Base-by-base conservation (phyloP, 2,329 filamentous ascomycete species). In the Botrytis fragariae region DNA sequence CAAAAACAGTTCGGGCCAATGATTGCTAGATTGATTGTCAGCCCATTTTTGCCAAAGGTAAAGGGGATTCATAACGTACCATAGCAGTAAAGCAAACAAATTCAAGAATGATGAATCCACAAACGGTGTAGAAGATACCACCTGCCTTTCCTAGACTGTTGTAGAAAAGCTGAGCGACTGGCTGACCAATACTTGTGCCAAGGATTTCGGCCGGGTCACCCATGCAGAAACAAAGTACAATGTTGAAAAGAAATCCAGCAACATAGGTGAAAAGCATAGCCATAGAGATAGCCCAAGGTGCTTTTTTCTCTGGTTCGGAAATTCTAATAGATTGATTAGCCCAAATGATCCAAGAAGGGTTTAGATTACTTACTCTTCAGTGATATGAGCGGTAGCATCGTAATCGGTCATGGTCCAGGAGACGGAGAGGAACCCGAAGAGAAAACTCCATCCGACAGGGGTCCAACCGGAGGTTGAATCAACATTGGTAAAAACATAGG, bases 401-500 rank as follows among this genome's bases (percentile, higher is more conserved):
- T 87, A 87, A 77, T 87, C 85, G 6, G 87, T 89, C 87, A 89
- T 89, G 71, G 87, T 89, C 87, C 87, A 90, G 32, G 85, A 85
- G 54, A 88, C 87, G 2, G 86, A 87, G 39, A 90, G 81, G 78
- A 88, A 89, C n/a, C 87, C 87, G 74, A 89, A 89, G n/a, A 89
- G 78, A 78, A 87, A 89, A 4, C 85, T 86, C 79, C 86, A 89
- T 35, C 87, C 87, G 3, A 83, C 80, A 0, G 87, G 87, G 0
- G 77, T 82, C 87, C 87, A 90, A 51, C 87, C 87, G 0, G 85
- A 87, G 37, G 80, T 80, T 3, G 85, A 82, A 62, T 86, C 82
- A 69, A 88, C 83, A 69, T 88, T 77, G 12, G 87, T 88, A 78
- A 89, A 89, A 54, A 87, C 87, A 75, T 88, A 89, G 32, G 79